Evolutionary conservation across 2,329 filamentous ascomycete genomes (phyloP).

Genomic region (Diaporthe citri): DNA sequence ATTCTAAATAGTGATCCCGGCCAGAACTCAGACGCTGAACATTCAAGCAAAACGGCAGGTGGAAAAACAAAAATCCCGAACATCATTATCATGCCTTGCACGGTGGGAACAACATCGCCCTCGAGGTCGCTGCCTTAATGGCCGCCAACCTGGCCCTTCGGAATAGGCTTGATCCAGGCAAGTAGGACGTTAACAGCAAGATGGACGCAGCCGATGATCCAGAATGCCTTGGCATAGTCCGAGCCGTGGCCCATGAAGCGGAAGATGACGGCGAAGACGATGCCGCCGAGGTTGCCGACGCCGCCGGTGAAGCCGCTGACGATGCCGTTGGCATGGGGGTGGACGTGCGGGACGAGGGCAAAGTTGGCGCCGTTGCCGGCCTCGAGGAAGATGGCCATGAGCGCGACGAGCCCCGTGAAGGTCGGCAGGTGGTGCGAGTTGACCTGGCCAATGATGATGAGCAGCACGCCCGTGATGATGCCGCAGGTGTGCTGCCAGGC

Average conservation of each 20-base stretch:
- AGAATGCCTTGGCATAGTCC: slow-evolving; percentile 78
- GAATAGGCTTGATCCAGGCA: slow-evolving; percentile 66
- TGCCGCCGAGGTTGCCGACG: slow-evolving; percentile 85
- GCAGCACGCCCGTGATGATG: slow-evolving; percentile 68
- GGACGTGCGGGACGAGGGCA: slow-evolving; percentile 86
- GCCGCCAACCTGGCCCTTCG: slow-evolving; percentile 65
- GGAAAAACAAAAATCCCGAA: background rate
- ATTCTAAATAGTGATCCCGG: background rate
- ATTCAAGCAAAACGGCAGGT: background rate
- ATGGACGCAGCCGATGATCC: slow-evolving; percentile 84
- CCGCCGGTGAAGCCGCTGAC: slow-evolving; percentile 85
- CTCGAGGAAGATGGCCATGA: slow-evolving; percentile 86
- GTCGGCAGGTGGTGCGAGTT: slow-evolving; percentile 72
- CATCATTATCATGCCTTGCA: background rate
- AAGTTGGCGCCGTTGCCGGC: slow-evolving; percentile 90
- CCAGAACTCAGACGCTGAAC: background rate
- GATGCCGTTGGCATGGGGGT: slow-evolving; percentile 83
- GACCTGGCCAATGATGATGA: slow-evolving; percentile 72
- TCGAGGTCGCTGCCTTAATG: slow-evolving; percentile 44
- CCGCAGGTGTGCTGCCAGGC: slow-evolving; percentile 75
- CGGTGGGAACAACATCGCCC: background rate
- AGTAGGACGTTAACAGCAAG: slow-evolving; percentile 78
- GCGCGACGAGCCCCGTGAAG: slow-evolving; percentile 82
- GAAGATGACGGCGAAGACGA: slow-evolving; percentile 88
- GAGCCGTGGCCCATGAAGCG: slow-evolving; percentile 74